Evolutionary conservation across 2,329 filamentous ascomycete genomes (phyloP).

Genomic region (Sclerotinia trifoliorum): DNA sequence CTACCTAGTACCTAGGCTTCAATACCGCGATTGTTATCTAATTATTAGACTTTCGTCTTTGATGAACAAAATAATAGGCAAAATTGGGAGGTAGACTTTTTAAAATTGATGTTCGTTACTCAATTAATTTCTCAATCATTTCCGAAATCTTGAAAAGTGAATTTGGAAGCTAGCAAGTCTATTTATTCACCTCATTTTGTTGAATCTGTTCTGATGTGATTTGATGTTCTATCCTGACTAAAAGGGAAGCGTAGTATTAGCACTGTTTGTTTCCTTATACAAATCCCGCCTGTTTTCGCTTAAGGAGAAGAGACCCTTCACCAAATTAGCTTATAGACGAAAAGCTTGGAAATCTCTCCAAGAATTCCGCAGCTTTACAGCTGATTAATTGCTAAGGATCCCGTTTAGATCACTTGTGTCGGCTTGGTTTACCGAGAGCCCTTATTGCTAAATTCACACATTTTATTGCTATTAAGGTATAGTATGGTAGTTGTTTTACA

Average conservation of each 20-base stretch:
- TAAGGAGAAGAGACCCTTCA: not conserved
- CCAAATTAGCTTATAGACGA: conserved; percentile 1
- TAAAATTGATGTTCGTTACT: not conserved
- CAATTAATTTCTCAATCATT: not conserved
- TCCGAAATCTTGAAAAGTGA: not conserved
- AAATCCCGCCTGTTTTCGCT: conserved; percentile 11
- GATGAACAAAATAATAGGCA: not conserved
- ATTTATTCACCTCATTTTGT: not conserved
- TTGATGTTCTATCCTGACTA: not conserved
- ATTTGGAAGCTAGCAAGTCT: not conserved
- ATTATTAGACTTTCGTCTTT: not conserved
- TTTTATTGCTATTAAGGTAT: conserved; percentile 17
- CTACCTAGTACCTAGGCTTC: not conserved
- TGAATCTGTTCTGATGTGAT: not conserved
- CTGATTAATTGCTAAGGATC: not conserved
- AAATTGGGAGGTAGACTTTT: not conserved
- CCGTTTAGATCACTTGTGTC: not conserved
- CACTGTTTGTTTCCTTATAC: too few relatives aligned
- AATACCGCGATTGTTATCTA: too few relatives aligned
- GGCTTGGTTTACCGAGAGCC: not conserved
- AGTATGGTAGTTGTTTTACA: conserved; percentile 7
- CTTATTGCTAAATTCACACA: not conserved
- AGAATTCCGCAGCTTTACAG: not conserved
- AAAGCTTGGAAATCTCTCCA: not conserved
- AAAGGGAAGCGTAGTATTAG: not conserved